Evolutionary conservation across 768 basidiomycete genomes (phyloP), one percentile per base, ranked within the genome.

Genomic region (Kwoniella pini): DNA sequence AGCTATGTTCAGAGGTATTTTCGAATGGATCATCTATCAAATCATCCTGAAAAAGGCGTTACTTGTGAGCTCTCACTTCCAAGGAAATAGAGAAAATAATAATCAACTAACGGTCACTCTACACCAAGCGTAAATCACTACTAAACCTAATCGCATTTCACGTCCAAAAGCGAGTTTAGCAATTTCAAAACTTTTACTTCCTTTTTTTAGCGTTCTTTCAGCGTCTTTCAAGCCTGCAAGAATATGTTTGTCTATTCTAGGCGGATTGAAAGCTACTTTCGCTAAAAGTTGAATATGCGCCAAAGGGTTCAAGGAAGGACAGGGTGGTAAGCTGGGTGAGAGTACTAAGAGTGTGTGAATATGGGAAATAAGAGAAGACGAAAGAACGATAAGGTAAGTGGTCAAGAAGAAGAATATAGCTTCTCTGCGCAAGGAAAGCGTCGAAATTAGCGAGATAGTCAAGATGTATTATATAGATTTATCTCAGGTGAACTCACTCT

Each of bases 301-400:
- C 2, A 74, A 11, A 7, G 64, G 66, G 42, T 70, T 69, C 7
- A 24, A 24, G 0, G 76, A 74, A 21, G 76, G 76, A 60, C 74
- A 77, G 10, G 71, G 69, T 4, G 71, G 66, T 24, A 69, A 49
- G n/a, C 48, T 89, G 21, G 94, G 86, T 19, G 89, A 78, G 63
- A 88, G 75, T 44, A 92, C 82, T 53, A 89, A 80, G 38, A 90
- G 74, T 50, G 81, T 80, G 36, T 87, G 83, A 55, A 86, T 81
- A 22, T 78, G 76, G 1, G 72, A 68, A 15, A 76, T 69, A 9
- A 77, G 57, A 3, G 69, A 71, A 1, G 67, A 57, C 4, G 74
- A 54, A 24, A 74, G 63, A 55, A 76, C 61, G 42, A 74, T 57
- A 3, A 77, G 71, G 57, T 76, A 63, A 1, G 71, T 64, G 3